Base-by-base conservation (phyloP, 192 early-diverging fungal genomes). In the Geosiphon pyriformis region DNA sequence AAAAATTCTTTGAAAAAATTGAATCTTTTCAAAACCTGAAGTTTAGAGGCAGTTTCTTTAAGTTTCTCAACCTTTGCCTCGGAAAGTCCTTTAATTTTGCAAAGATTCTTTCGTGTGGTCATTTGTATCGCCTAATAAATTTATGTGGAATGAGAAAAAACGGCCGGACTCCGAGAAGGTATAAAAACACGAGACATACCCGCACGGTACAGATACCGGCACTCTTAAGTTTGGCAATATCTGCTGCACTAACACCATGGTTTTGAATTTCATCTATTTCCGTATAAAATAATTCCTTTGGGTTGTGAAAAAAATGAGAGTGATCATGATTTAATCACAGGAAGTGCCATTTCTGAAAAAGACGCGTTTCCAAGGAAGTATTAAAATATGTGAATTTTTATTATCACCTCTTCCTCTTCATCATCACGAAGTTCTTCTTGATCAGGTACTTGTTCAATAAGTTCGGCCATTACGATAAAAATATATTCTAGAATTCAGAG, bases 41-140 rank as follows among this genome's bases (percentile, higher is more conserved):
- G 80, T 67, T 90, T 90, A 6, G 67, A 47, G 10, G 88, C 88
- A 22, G 87, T 88, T 42, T 92, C 92, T 72, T 91, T 92, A 69
- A 94, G 85, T 69, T 94, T 94, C 33, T 94, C 92, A 12, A 92
- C 85, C 61, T 92, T 94, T 29, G 81, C 79, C 67, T 94, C 92
- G 31, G 88, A 90, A 33, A 94, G 75, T 1, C 92, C 91, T 72
- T 92, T 92, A 75, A 91, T 87, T 32, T 85, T 86, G 52, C 76
- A 74, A 0, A 93, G 69, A 58, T 69, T 79, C 33, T 82, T 81
- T 42, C 75, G 74, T 25, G 87, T 90, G 32, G 80, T 85, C 88
- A 90, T 90, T 76, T 89, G 85, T 4, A 90, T 82, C 8, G 80
- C 87, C 88, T 89, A 18, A 22, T 42, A 23, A 55, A 3, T 50